Conservation (phyloP, 2,329 filamentous ascomycete species). For the Sporothrix brunneoviolacea region DNA sequence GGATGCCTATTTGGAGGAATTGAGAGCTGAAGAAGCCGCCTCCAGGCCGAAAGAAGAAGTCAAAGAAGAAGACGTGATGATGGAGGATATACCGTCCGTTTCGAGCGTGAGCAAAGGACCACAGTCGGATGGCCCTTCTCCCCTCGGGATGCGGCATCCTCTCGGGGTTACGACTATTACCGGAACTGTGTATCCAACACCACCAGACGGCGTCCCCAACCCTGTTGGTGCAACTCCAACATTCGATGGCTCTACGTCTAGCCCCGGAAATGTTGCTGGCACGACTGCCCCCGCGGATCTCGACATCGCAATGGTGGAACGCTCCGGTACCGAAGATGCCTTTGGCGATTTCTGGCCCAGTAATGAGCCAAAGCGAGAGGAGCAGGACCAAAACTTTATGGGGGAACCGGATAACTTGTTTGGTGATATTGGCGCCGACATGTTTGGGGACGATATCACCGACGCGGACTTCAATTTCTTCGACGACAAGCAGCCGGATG, state of each 20-base stretch:
- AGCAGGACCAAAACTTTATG: conserved; percentile 34
- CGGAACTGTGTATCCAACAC: conserved; percentile 59
- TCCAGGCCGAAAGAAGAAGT: background rate
- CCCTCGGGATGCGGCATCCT: conserved; percentile 43
- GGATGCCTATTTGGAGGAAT: conserved; percentile 14
- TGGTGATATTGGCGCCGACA: conserved; percentile 60
- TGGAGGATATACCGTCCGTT: conserved; percentile 12
- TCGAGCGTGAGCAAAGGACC: conserved; percentile 9
- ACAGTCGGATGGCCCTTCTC: conserved; percentile 30
- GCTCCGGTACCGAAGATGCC: conserved; percentile 21
- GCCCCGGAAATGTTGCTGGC: conserved; percentile 41
- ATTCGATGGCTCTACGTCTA: conserved; percentile 49
- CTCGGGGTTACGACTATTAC: conserved; percentile 30
- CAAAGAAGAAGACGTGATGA: conserved; percentile 9
- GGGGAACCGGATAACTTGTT: conserved; percentile 54
- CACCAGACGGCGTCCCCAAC: conserved; percentile 58
- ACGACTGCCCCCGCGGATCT: conserved; percentile 29
- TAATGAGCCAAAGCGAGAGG: conserved; percentile 39
- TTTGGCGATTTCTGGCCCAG: conserved; percentile 36
- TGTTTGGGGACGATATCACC: conserved; percentile 70
- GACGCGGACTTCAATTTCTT: conserved; percentile 83
- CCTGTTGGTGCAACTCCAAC: conserved; percentile 47
- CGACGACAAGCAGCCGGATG: conserved; percentile 57
- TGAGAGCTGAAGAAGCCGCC: conserved; percentile 9
- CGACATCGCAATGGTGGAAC: conserved; percentile 29